Percentiles rank a stretch among this genome's conserved stretches.
These are phyloP conservation scores for Myxozyma geophila DNA, from an alignment of 805 yeast species.

Conservation along the genomic window DNA sequence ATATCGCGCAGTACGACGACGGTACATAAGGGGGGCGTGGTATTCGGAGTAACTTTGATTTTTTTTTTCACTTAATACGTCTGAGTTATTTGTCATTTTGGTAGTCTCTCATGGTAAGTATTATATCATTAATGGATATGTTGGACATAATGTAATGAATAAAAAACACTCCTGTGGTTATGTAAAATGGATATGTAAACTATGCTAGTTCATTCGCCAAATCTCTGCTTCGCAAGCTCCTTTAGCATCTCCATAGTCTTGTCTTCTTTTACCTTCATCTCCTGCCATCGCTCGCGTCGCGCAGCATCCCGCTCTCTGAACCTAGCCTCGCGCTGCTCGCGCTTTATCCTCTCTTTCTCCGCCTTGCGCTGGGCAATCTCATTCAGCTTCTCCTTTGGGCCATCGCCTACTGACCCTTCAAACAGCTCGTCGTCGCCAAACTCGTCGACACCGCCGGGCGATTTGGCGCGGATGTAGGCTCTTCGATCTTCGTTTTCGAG, in stretches of 20 bases:
- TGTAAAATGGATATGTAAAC: too few relatives aligned
- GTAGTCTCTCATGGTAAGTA: conserved; percentile 5
- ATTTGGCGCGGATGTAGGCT: conserved; percentile 18
- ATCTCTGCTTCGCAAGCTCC: conserved; percentile 32
- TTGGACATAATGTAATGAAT: not conserved
- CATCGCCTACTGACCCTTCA: conserved; percentile 15
- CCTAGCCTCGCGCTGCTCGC: conserved; percentile 28
- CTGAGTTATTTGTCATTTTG: not conserved
- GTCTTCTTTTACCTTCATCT: conserved; percentile 26
- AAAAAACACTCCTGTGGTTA: not conserved
- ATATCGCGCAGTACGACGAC: too few relatives aligned
- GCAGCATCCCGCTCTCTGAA: conserved; percentile 33
- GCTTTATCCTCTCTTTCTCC: conserved; percentile 27
- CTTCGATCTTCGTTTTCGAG: conserved; percentile 27
- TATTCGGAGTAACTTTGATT: not conserved
- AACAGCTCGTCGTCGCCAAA: conserved; percentile 29
- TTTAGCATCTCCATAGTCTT: conserved; percentile 33
- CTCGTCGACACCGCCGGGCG: conserved; percentile 32
- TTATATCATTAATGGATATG: conserved; percentile 3
- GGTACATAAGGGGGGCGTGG: too few relatives aligned
- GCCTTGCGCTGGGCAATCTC: conserved; percentile 25
- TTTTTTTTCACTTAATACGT: not conserved
- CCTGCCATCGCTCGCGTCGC: conserved; percentile 32
- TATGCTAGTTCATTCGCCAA: conserved; percentile 16
- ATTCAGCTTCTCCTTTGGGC: conserved; percentile 14